Evolutionary conservation across 2,329 filamentous ascomycete species (phyloP).

Genomic region (Penicillium sp.): DNA sequence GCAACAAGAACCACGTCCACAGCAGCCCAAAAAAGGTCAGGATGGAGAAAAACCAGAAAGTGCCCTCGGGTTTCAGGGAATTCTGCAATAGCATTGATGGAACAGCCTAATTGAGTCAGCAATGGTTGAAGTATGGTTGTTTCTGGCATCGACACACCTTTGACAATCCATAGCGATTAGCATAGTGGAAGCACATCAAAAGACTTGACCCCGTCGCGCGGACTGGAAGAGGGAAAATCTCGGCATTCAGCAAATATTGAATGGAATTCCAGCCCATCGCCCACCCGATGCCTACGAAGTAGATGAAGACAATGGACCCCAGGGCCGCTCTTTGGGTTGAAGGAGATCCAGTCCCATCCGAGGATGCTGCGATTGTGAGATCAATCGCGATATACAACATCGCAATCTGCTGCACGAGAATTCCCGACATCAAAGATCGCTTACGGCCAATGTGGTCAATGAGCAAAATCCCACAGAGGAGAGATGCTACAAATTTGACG

Average conservation of each 20-base stretch:
- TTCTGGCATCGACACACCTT: constrained; percentile 11
- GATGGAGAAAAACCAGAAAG: constrained; percentile 10
- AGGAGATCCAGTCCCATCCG: constrained; percentile 31
- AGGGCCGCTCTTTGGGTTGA: constrained; percentile 18
- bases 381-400: constrained; percentile 62
- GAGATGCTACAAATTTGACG: constrained; percentile 68
- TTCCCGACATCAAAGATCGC: constrained; percentile 54
- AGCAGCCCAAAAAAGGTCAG: constrained; percentile 2
- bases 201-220: constrained; percentile 48
- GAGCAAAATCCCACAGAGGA: constrained; percentile 73
- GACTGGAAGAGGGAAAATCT: constrained; percentile 51
- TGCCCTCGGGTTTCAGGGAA: background rate
- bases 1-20: background rate
- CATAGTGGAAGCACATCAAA: constrained; percentile 51
- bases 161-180: constrained; percentile 39
- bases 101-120: background rate
- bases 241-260: constrained; percentile 52
- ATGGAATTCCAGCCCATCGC: constrained; percentile 55
- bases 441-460: constrained; percentile 77
- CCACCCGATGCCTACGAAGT: constrained; percentile 51
- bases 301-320: constrained; percentile 50
- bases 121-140: background rate
- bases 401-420: constrained; percentile 52
- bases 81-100: constrained; percentile 5
- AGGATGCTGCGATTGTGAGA: constrained; percentile 37